Evolutionary conservation across 352 stramenopile genomes (phyloP).

Genomic region (Pythium aristosporum): DNA sequence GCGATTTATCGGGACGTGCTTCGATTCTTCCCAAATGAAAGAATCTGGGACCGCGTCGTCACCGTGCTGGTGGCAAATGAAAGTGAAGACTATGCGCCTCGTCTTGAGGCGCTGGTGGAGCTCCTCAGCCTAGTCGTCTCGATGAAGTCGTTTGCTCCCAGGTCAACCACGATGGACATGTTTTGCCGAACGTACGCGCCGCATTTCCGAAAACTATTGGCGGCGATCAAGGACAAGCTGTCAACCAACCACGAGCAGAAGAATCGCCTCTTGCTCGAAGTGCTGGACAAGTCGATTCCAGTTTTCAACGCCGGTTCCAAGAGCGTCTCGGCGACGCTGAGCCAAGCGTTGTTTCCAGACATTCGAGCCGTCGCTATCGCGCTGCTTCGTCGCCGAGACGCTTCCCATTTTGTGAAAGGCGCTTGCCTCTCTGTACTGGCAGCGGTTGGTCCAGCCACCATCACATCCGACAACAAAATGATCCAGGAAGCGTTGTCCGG

Average conservation of each 20-base stretch:
- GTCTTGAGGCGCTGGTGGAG: conserved; percentile 37
- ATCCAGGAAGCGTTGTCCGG: conserved; percentile 37
- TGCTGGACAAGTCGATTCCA: conserved; percentile 43
- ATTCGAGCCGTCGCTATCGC: conserved; percentile 36
- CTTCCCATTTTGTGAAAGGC: conserved; percentile 60
- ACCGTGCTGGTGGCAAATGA: conserved; percentile 26
- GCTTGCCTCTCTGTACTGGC: conserved; percentile 50
- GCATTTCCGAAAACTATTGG: conserved; percentile 45
- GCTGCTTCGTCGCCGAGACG: conserved; percentile 37
- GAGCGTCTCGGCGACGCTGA: conserved; percentile 28
- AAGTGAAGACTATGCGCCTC: conserved; percentile 18
- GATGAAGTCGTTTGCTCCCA: conserved; percentile 33
- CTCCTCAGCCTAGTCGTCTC: conserved; percentile 37
- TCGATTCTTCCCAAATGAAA: conserved; percentile 36
- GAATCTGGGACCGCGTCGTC: conserved; percentile 42
- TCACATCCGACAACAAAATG: conserved; percentile 4
- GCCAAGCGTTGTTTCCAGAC: conserved; percentile 37
- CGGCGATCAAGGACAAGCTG: conserved; percentile 22
- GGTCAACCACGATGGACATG: conserved; percentile 41
- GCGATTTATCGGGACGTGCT: conserved; percentile 50
- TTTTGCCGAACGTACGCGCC: conserved; percentile 48
- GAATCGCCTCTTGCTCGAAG: conserved; percentile 41
- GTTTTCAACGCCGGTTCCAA: conserved; percentile 41
- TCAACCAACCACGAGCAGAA: conserved; percentile 29
- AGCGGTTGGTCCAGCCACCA: conserved; percentile 27